A percentile compares a stretch with the other conserved stretches of the same genome.
phyloP scores from a whole-genome alignment of 805 yeast genomes.

The Candida boleticola region DNA sequence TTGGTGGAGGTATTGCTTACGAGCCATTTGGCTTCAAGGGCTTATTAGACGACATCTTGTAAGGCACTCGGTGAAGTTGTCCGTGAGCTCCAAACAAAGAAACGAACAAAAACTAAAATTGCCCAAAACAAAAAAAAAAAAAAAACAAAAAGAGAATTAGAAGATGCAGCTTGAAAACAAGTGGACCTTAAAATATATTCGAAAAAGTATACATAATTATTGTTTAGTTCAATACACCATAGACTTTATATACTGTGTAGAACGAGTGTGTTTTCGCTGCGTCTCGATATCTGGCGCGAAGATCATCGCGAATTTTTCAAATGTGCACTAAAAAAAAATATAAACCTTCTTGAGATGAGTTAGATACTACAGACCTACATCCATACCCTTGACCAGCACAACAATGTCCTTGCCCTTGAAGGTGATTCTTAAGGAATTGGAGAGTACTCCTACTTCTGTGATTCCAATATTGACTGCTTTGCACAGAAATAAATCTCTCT shows the following conservation, averaged over 20 bases:
- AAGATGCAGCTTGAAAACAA: too few species aligned
- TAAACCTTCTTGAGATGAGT: too few species aligned
- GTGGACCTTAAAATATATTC: too few species aligned
- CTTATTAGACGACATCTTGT: conserved; percentile 23
- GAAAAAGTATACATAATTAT: too few species aligned
- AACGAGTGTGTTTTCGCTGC: too few species aligned
- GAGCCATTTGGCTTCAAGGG: conserved; percentile 76
- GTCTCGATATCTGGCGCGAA: too few species aligned
- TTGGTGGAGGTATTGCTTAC: conserved; percentile 92
- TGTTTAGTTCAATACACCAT: too few species aligned
- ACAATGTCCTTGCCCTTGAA: conserved; percentile 21
- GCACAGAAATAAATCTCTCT: conserved; percentile 24
- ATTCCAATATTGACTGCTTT: conserved; percentile 32
- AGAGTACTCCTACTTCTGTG: conserved; percentile 22
- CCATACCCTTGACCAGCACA: not conserved
- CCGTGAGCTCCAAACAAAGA: too few species aligned
- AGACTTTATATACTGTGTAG: too few species aligned
- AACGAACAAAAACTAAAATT: not conserved
- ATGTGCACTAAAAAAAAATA: not conserved
- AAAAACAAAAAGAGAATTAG: too few species aligned
- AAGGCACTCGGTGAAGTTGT: conserved; percentile 2
- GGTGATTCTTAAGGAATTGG: conserved; percentile 25
- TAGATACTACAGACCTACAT: too few species aligned
- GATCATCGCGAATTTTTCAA: not conserved
- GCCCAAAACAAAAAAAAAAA: too few species aligned